Conservation (phyloP, 116 monocot species). For the Posidonia oceanica region DNA sequence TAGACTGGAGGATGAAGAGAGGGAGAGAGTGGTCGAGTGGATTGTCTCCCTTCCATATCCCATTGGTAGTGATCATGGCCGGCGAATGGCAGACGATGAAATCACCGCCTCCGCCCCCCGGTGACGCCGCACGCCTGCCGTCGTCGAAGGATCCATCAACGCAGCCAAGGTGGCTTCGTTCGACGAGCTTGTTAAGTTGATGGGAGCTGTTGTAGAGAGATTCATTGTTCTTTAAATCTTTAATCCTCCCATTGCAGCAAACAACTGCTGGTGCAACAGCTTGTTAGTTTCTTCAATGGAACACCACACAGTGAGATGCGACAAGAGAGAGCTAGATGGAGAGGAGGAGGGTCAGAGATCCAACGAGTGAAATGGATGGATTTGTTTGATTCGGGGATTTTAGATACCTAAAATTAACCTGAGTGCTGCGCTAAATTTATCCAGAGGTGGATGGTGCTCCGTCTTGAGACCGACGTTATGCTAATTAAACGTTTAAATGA, state of each 20-base stretch:
- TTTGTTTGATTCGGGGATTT: neutral
- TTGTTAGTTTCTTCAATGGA: neutral
- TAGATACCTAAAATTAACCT: neutral
- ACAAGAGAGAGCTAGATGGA: no score
- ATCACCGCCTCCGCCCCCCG: no score
- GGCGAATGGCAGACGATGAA: slow-evolving; percentile 36
- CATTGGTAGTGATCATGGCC: slow-evolving; percentile 39
- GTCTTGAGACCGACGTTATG: no score
- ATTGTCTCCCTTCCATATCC: slow-evolving; percentile 51
- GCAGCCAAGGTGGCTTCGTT: neutral
- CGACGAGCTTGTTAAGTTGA: neutral
- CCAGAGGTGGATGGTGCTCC: no score
- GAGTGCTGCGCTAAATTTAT: neutral
- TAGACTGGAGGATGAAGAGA: slow-evolving; percentile 50
- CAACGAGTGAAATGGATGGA: neutral
- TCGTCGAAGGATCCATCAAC: neutral
- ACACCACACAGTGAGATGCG: neutral
- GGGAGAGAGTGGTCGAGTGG: slow-evolving; percentile 50
- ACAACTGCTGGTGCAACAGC: neutral
- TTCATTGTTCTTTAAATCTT: neutral
- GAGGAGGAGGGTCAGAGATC: no score
- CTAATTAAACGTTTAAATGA: no score
- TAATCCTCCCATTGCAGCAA: neutral
- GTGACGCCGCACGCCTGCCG: neutral
- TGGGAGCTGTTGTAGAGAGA: neutral